Percentiles rank a stretch among this genome's conserved stretches.
These are phyloP conservation scores for Prunus persica DNA, from an alignment of 306 rosid genomes.

Conservation along the genomic window DNA sequence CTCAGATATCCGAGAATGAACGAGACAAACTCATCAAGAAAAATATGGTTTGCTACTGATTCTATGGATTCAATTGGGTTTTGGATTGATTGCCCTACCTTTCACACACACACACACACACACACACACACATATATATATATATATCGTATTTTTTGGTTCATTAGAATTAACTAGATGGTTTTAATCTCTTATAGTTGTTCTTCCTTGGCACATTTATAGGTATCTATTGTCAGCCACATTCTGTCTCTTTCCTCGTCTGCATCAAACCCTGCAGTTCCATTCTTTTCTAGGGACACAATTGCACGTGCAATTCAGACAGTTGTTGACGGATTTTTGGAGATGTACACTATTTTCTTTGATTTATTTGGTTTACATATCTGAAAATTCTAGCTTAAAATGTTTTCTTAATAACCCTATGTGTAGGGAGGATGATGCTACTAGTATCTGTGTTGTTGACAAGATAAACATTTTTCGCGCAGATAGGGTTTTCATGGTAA, in stretches of 20 bases:
- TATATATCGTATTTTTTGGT: background rate
- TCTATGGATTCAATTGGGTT: background rate
- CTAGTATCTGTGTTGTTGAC: conserved; percentile 58
- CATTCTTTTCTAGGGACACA: conserved; percentile 64
- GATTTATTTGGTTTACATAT: conserved; percentile 7
- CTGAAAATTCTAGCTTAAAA: conserved; percentile 16
- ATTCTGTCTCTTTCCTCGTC: conserved; percentile 72
- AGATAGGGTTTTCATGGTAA: conserved; percentile 91
- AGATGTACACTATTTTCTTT: conserved; percentile 47
- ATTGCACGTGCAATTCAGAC: conserved; percentile 57
- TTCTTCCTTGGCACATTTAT: conserved; percentile 18
- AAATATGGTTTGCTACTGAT: conserved; percentile 63
- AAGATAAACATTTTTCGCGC: conserved; percentile 82
- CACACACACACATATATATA: background rate
- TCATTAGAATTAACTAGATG: conserved; percentile 12
- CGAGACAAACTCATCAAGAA: conserved; percentile 80
- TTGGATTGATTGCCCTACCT: background rate
- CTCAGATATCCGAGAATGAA: conserved; percentile 71
- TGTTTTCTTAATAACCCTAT: conserved; percentile 29
- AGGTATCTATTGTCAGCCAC: conserved; percentile 86
- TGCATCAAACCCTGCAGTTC: conserved; percentile 59
- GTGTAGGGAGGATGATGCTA: conserved; percentile 52
- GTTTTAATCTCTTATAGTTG: conserved; percentile 2
- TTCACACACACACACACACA: background rate
- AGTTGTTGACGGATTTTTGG: conserved; percentile 88